phyloP scores from a whole-genome alignment of 2,329 filamentous ascomycete genomes.

The Clarireedia paspali region DNA sequence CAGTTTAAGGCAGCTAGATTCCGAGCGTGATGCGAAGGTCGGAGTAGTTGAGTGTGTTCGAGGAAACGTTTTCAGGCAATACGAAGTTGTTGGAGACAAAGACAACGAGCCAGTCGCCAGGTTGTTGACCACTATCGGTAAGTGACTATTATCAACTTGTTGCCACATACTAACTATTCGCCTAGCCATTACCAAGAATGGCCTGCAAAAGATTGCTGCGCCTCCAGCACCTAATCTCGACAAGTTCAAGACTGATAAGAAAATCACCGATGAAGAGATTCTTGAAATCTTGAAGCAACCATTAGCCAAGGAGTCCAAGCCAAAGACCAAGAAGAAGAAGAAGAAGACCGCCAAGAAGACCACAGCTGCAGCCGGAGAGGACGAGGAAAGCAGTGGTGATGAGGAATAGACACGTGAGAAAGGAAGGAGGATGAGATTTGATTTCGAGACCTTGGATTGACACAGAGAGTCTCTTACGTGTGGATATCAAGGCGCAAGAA shows the following conservation, averaged over 20 bases:
- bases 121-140: conserved; percentile 87
- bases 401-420: conserved; percentile 27
- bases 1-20: conserved; percentile 91
- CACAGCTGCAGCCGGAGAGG: conserved; percentile 26
- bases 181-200: conserved; percentile 93
- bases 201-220: conserved; percentile 75
- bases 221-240: conserved; percentile 68
- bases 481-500: not conserved
- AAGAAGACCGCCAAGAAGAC: conserved; percentile 47
- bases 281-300: conserved; percentile 91
- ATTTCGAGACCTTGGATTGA: not conserved
- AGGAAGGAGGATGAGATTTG: conserved; percentile 1
- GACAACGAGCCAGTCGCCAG: conserved; percentile 78
- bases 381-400: conserved; percentile 31
- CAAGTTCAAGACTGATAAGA: conserved; percentile 92
- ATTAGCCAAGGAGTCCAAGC: conserved; percentile 76
- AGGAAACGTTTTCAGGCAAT: conserved; percentile 85
- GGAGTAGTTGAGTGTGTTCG: conserved; percentile 96
- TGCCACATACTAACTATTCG: conserved; percentile 21
- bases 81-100: conserved; percentile 93
- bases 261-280: conserved; percentile 93
- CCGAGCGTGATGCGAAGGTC: conserved; percentile 91
- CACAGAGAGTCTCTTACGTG: not conserved
- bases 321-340: conserved; percentile 85
- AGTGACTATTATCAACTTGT: conserved; percentile 34